A percentile compares a stretch with the other conserved stretches of the same genome.
Evolutionary conservation across 139 green algal species (phyloP).

Genomic region (Chlamydomonas schloesseri): DNA sequence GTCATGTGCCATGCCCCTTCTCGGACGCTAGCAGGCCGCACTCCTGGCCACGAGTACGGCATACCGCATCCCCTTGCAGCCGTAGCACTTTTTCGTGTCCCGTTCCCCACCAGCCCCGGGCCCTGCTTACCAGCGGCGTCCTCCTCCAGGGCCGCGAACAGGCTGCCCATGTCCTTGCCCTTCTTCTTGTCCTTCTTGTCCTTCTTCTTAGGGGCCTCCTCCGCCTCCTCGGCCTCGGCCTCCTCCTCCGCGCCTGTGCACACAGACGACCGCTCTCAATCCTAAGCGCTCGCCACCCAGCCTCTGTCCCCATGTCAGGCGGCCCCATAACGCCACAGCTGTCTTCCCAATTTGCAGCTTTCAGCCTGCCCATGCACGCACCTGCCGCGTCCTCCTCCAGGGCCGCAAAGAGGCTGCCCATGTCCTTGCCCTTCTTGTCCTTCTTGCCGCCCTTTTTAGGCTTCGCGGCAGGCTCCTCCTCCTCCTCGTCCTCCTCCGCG

Average conservation of each 20-base stretch:
- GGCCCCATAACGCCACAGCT: too few species aligned
- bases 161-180: slow-evolving; percentile 34
- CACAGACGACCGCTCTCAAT: too few species aligned
- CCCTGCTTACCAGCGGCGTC: not conserved
- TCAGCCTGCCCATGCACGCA: too few species aligned
- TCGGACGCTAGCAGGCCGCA: too few species aligned
- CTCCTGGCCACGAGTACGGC: too few species aligned
- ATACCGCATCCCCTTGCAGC: too few species aligned
- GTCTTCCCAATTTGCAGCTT: too few species aligned
- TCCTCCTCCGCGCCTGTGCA: not conserved
- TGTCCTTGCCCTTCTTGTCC: slow-evolving; percentile 52
- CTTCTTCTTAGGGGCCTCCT: not conserved
- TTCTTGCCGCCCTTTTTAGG: slow-evolving; percentile 58
- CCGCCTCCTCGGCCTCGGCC: not conserved
- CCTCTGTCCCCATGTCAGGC: too few species aligned
- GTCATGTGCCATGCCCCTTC: too few species aligned
- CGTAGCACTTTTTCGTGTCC: too few species aligned
- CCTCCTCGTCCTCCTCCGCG: slow-evolving; percentile 50
- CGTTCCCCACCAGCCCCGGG: too few species aligned
- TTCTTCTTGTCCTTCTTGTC: slow-evolving; percentile 59
- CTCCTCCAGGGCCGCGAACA: slow-evolving; percentile 46
- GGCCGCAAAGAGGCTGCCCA: slow-evolving; percentile 51
- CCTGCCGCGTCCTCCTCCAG: slow-evolving; percentile 36
- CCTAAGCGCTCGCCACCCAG: too few species aligned
- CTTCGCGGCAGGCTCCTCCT: slow-evolving; percentile 47